Base-by-base conservation (phyloP, 805 yeast genomes). In the Hanseniaspora thailandica region DNA sequence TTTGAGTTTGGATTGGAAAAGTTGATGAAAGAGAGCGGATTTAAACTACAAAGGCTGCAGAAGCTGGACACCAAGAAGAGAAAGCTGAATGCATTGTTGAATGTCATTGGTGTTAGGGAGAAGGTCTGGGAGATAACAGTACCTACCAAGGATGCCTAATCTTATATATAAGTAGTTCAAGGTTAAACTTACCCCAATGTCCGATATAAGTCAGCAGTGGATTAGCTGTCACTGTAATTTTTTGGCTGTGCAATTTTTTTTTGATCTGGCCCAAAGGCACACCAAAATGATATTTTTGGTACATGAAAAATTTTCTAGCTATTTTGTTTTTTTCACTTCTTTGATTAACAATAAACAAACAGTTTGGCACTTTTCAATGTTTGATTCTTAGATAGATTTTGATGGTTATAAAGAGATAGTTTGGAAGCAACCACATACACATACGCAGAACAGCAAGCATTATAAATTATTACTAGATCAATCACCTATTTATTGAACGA, bases 41-140 rank as follows among this genome's bases (percentile, higher is more conserved):
- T 50, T 23, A 50, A 34, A 9, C 35, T 50, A 10, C 41, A 34
- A 15, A 50, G 43, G 30, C 15, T 50, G 6, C 44, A 50, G 19
- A 50, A 50, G 30, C 22, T 50, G 6, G 47, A 50, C n/a, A 30
- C 44, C 2, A 50, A 50, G 26, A 35, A 41, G n/a, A 43, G 36
- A 20, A 41, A 31, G 22, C 20, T 40, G 9, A 39, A 41, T 19
- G 30, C 28, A 8, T 7, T 50, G 22, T 34, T 50, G 30, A 50
- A 50, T 20, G 26, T 25, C 15, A 25, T 50, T 3, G 54, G 54
- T 20, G 22, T 50, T 4, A 50, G 54, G 35, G 31, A 26, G 3
- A 50, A 50, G 45, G 30, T 40, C 30, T 50, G 54, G 54, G 54
- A 50, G 19, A 50, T 50, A 3, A 34, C 22, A 17, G 54, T 50